These are phyloP conservation scores for Tricholoma saponaceum DNA, from an alignment of 768 basidiomycete species.

Conservation along the genomic window DNA sequence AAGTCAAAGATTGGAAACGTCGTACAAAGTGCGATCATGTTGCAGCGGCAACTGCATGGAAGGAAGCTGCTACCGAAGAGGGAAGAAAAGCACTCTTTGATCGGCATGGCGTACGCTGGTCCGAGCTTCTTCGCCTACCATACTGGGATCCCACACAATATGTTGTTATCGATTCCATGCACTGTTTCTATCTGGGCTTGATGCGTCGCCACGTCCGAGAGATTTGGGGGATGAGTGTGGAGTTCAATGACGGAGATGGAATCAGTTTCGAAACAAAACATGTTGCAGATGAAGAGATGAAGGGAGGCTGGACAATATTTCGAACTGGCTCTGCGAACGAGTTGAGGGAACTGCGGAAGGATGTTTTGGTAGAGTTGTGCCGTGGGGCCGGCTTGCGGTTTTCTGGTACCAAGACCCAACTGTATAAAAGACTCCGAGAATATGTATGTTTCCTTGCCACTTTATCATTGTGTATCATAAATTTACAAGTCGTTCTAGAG, in stretches of 20 bases:
- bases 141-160: conserved; percentile 25
- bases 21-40: background rate
- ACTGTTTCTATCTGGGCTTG: conserved; percentile 14
- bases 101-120: conserved; percentile 24
- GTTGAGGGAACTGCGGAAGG: background rate
- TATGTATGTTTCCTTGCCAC: background rate
- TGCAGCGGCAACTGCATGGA: conserved; percentile 11
- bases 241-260: conserved; percentile 15
- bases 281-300: background rate
- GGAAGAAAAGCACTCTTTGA: conserved; percentile 14
- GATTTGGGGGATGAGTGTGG: conserved; percentile 20
- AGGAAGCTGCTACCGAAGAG: conserved; percentile 10
- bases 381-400: background rate
- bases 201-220: conserved; percentile 11
- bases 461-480: background rate
- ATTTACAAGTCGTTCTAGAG: background rate
- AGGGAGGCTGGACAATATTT: background rate
- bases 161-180: conserved; percentile 24
- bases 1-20: conserved; percentile 11
- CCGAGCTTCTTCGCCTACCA: conserved; percentile 22
- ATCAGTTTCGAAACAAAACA: conserved; percentile 1
- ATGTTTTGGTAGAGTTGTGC: background rate
- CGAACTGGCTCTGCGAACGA: background rate
- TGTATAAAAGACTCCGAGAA: background rate
- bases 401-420: background rate